Evolutionary conservation across 2,329 filamentous ascomycete species (phyloP).

Genomic region (Phaeoacremonium minimum): DNA sequence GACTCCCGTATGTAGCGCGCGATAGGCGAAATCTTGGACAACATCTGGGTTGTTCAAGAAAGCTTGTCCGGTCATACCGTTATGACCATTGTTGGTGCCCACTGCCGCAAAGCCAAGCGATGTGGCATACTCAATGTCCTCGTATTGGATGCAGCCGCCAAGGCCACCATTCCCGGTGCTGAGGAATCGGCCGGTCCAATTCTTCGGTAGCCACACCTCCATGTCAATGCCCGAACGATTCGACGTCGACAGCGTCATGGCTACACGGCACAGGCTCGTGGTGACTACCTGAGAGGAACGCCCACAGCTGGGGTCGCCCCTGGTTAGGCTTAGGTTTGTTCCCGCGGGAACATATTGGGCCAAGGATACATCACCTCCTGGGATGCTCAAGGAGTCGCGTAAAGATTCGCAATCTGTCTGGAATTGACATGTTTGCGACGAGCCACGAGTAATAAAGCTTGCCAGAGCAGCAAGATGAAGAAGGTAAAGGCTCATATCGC

Average conservation of each 20-base stretch:
- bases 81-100: conserved; percentile 46
- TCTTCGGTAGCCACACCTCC: conserved; percentile 42
- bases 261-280: conserved; percentile 19
- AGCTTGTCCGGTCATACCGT: conserved; percentile 29
- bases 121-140: conserved; percentile 39
- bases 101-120: conserved; percentile 39
- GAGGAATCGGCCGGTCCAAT: conserved; percentile 40
- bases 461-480: no score
- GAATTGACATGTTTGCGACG: no score
- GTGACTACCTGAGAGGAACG: conserved; percentile 8
- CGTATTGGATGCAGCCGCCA: conserved; percentile 42
- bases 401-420: not conserved
- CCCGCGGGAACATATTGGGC: conserved; percentile 30
- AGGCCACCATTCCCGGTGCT: conserved; percentile 45
- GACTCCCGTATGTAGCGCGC: conserved; percentile 41
- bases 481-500: no score
- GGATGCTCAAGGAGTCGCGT: conserved; percentile 12
- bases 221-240: conserved; percentile 36
- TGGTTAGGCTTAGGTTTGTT: conserved; percentile 29
- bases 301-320: conserved; percentile 30
- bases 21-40: conserved; percentile 27
- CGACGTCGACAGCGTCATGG: conserved; percentile 20
- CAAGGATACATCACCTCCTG: conserved; percentile 27
- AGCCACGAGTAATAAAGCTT: no score
- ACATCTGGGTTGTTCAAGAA: conserved; percentile 30